A percentile compares a stretch with the other conserved stretches of the same genome.
phyloP scores from a whole-genome alignment of 352 stramenopile genomes.

The Thraustochytrium aureum region DNA sequence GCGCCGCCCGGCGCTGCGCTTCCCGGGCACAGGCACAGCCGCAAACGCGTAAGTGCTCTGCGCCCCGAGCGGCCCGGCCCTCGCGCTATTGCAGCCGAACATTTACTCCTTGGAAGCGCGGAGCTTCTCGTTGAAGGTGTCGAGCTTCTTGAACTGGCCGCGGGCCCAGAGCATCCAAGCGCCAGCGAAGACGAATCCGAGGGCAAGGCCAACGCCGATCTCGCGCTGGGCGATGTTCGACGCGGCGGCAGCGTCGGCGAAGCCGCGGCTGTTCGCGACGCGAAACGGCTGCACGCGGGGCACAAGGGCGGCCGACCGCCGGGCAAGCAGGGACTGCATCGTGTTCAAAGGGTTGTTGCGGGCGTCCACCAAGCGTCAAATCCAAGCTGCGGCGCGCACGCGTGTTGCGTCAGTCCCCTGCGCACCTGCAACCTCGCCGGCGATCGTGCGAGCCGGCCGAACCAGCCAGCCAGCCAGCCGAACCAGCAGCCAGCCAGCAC shows the following conservation, averaged over 20 bases:
- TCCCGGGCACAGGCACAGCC: too few species aligned
- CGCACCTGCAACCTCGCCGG: too few species aligned
- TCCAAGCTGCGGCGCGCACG: too few species aligned
- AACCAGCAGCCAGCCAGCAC: too few species aligned
- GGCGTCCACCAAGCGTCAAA: too few species aligned
- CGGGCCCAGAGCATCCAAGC: constrained; percentile 32
- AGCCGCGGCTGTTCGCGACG: background rate
- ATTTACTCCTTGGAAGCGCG: constrained; percentile 45
- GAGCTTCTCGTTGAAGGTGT: constrained; percentile 55
- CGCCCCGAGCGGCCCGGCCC: too few species aligned
- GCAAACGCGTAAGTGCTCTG: too few species aligned
- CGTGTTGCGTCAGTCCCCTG: too few species aligned
- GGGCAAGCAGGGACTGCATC: background rate
- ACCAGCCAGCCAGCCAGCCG: too few species aligned
- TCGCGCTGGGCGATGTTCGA: background rate
- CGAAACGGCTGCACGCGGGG: background rate
- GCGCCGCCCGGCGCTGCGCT: too few species aligned
- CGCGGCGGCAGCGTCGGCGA: background rate
- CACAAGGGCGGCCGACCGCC: background rate
- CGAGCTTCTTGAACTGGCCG: constrained; percentile 32
- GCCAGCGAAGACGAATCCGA: constrained; percentile 32
- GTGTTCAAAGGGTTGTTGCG: too few species aligned
- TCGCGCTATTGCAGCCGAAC: background rate
- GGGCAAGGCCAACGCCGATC: background rate
- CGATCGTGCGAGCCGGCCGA: too few species aligned